Evolutionary conservation across 2,329 filamentous ascomycete genomes (phyloP).

Genomic region (Thielaviopsis populi): DNA sequence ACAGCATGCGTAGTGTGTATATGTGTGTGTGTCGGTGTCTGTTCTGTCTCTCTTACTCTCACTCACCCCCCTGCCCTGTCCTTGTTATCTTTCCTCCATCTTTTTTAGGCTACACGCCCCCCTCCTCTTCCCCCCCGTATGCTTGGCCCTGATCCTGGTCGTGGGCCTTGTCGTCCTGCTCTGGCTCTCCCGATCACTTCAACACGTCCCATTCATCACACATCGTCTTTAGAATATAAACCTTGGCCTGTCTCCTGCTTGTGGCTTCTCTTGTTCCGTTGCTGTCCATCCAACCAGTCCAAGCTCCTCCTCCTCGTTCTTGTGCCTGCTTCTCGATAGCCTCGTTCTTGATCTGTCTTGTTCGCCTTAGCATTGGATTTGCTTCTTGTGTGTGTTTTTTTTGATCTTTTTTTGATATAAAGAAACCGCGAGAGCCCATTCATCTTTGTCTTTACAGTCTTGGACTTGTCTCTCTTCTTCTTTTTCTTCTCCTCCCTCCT

Average conservation of each 20-base stretch:
- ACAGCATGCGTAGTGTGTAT: not conserved
- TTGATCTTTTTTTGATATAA: not conserved
- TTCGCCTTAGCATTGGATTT: not conserved
- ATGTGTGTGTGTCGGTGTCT: not conserved
- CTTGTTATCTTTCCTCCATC: not conserved
- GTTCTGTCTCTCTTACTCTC: not conserved
- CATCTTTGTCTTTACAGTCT: not conserved
- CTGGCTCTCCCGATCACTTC: not conserved
- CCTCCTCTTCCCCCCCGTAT: not conserved
- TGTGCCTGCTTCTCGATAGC: not conserved
- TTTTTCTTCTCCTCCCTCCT: not conserved
- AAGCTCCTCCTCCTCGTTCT: constrained; percentile 8
- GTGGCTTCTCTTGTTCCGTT: constrained; percentile 12
- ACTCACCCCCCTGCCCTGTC: not conserved
- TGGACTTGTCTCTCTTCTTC: not conserved
- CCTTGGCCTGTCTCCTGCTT: constrained; percentile 12
- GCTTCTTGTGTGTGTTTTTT: not conserved
- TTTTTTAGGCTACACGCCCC: not conserved
- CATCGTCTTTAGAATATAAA: constrained; percentile 14
- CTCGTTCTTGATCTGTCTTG: constrained; percentile 3
- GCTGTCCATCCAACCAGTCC: constrained; percentile 10
- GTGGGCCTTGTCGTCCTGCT: not conserved
- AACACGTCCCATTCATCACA: not conserved
- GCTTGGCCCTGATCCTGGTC: not conserved
- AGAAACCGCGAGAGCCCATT: not conserved